These are phyloP conservation scores for Penicillium parvum DNA, from an alignment of 495 filamentous ascomycete genomes.

Conservation along the genomic window DNA sequence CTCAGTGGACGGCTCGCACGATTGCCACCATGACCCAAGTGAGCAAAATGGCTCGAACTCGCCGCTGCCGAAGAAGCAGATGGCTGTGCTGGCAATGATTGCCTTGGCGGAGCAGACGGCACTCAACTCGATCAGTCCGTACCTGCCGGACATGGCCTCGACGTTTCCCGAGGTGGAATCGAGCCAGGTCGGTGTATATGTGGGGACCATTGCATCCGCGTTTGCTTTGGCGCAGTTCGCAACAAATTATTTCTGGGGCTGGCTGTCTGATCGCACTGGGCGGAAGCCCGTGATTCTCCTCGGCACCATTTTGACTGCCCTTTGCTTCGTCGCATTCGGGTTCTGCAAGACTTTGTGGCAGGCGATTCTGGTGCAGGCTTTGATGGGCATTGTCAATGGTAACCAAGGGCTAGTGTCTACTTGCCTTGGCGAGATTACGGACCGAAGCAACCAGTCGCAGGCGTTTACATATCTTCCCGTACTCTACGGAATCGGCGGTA, in stretches of 20 bases:
- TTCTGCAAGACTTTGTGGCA: slow-evolving; percentile 80
- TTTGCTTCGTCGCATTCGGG: slow-evolving; percentile 81
- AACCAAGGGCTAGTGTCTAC: slow-evolving; percentile 87
- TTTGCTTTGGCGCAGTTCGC: slow-evolving; percentile 90
- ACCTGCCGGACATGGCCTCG: slow-evolving; percentile 86
- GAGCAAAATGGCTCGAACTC: slow-evolving; percentile 40
- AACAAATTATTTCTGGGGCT: slow-evolving; percentile 94
- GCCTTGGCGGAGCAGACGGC: slow-evolving; percentile 93
- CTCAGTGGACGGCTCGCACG: slow-evolving; percentile 28
- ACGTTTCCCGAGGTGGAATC: slow-evolving; percentile 75
- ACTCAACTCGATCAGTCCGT: slow-evolving; percentile 93
- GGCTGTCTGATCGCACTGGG: slow-evolving; percentile 83
- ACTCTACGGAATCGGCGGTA: slow-evolving; percentile 87
- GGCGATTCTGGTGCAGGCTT: slow-evolving; percentile 73
- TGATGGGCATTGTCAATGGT: slow-evolving; percentile 92
- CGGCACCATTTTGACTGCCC: slow-evolving; percentile 77
- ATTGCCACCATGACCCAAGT: slow-evolving; percentile 26
- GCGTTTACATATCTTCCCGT: slow-evolving; percentile 92
- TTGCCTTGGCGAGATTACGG: slow-evolving; percentile 90
- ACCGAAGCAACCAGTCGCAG: slow-evolving; percentile 84
- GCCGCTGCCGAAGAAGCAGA: slow-evolving; percentile 77
- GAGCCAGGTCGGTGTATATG: slow-evolving; percentile 75
- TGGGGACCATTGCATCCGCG: slow-evolving; percentile 80
- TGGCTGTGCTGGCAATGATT: slow-evolving; percentile 79
- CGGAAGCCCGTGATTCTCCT: slow-evolving; percentile 85